Base-by-base conservation (phyloP, 495 filamentous ascomycete genomes). In the Durotheca rogersii region DNA sequence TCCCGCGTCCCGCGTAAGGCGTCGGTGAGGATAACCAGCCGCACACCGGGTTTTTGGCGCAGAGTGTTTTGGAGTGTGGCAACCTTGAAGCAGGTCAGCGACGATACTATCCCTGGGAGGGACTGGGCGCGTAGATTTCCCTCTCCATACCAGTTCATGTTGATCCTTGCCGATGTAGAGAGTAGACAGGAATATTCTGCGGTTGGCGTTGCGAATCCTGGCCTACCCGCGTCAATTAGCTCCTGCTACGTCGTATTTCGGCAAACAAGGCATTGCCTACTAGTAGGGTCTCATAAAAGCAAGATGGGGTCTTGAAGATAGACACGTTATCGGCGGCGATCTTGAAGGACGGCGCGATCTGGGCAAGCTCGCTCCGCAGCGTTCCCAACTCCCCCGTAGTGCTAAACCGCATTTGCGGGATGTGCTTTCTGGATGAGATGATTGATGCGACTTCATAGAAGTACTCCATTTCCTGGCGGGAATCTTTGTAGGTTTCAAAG, bases 81-180 rank as follows among this genome's bases (percentile, higher is more conserved):
- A 47, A 99, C 85, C 85, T 87, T 4, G 37, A 18, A 19, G 21
- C 3, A 14, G 32, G 47, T 60, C 18, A 60, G 41, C 7, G 32
- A 20, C 32, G 11, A n/a, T 17, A 3, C 19, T 20, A n/a, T 31
- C 34, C 12, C 7, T 2, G 9, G n/a, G n/a, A n/a, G n/a, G n/a
- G n/a, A 7, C 31, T 47, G 30, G 36, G 15, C 4, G 23, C 23
- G 23, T 4, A 12, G 4, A 16, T 10, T 0, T 6, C 16, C 6
- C 3, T 16, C 16, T 3, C 55, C 69, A 11, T 76, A 86, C 84
- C 62, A 99, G 72, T 49, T 96, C 94, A 71, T 89, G 76, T 70
- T 99, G 93, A 1, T 87, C 85, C 70, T 92, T 94, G 53, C 93
- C 93, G 60, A 99, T 90, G 62, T 99, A 99, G 21, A 99, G 74